Conservation (phyloP, 257 asterid genomes). For the Fraxinus quadrangulata region DNA sequence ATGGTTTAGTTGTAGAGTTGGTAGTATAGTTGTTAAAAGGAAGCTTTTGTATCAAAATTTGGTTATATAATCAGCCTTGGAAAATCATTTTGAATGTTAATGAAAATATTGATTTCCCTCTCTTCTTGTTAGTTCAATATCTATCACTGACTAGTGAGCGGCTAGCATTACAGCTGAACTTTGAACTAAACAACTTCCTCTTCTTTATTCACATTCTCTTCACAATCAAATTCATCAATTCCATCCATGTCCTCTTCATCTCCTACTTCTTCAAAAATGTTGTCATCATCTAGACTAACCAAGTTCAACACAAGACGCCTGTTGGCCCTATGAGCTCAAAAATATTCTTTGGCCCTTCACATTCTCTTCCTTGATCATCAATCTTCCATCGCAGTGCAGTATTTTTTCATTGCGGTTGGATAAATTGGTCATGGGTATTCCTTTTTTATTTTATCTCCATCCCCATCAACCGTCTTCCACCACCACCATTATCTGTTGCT, state of each 20-base stretch:
- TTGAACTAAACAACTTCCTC: constrained; percentile 2
- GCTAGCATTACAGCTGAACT: too few species aligned
- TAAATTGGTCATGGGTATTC: constrained; percentile 60
- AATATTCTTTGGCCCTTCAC: constrained; percentile 40
- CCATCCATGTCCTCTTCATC: neutral
- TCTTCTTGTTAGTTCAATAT: too few species aligned
- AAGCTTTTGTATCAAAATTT: too few species aligned
- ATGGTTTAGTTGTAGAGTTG: too few species aligned
- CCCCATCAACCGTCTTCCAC: neutral
- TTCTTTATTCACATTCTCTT: neutral
- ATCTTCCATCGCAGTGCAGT: constrained; percentile 53
- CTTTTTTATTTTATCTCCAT: constrained; percentile 18
- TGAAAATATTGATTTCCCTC: too few species aligned
- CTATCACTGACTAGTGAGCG: too few species aligned
- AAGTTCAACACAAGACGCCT: constrained; percentile 58
- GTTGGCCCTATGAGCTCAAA: constrained; percentile 42
- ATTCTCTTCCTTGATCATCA: constrained; percentile 55
- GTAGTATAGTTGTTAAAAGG: too few species aligned
- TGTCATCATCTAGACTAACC: constrained; percentile 32
- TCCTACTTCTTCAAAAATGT: neutral
- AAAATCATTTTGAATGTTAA: too few species aligned
- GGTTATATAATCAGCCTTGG: too few species aligned
- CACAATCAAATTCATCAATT: neutral
- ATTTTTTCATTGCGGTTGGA: constrained; percentile 48
- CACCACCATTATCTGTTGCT: neutral